Evolutionary conservation across 768 basidiomycete genomes (phyloP).

Genomic region (Lyophyllum semitale): DNA sequence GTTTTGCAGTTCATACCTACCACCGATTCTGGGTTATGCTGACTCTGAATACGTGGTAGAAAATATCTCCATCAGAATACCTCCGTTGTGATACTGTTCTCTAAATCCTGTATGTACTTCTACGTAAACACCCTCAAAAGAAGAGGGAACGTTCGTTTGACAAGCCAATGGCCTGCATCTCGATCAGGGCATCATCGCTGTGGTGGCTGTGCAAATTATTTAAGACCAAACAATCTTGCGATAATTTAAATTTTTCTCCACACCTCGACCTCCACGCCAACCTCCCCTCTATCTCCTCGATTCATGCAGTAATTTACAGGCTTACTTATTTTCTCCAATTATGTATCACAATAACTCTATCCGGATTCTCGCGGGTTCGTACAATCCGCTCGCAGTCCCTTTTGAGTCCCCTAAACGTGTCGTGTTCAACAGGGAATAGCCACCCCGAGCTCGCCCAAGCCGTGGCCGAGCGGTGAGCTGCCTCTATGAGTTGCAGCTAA

Average conservation of each 20-base stretch:
- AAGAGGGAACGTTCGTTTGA: conserved; percentile 18
- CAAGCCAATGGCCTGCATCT: conserved; percentile 18
- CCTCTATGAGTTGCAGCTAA: conserved; percentile 43
- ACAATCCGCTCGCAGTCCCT: not conserved
- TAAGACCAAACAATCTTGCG: conserved; percentile 36
- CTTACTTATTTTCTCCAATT: conserved; percentile 24
- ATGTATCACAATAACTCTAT: conserved; percentile 87
- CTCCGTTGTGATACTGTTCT: conserved; percentile 33
- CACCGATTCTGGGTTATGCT: conserved; percentile 84
- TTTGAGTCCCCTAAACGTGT: conserved; percentile 14
- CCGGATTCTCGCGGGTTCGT: conserved; percentile 71
- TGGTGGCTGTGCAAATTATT: conserved; percentile 51
- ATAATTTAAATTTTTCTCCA: conserved; percentile 30
- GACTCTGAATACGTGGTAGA: conserved; percentile 98
- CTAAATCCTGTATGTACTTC: not conserved
- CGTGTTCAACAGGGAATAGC: conserved; percentile 76
- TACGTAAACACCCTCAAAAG: conserved; percentile 4
- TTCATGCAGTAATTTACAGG: conserved; percentile 41
- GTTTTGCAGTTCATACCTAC: conserved; percentile 69
- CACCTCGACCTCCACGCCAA: conserved; percentile 32
- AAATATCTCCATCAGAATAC: conserved; percentile 79
- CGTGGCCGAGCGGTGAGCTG: conserved; percentile 95
- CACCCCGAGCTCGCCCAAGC: conserved; percentile 96
- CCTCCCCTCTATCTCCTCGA: conserved; percentile 21
- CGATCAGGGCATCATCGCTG: conserved; percentile 2